phyloP scores from a whole-genome alignment of 2,329 filamentous ascomycete species.

The Annulohypoxylon truncatum region DNA sequence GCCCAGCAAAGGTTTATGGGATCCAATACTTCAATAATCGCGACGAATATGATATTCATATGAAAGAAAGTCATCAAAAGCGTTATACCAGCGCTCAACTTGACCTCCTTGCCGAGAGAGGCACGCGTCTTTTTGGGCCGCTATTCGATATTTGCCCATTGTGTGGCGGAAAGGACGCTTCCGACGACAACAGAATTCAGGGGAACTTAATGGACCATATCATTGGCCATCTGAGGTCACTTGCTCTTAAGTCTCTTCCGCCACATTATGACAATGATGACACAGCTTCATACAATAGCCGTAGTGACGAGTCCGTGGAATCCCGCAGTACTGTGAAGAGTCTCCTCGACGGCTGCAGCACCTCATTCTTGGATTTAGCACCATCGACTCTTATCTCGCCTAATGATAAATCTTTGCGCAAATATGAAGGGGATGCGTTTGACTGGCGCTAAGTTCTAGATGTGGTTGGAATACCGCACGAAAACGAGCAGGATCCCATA shows the following conservation, averaged over 20 bases:
- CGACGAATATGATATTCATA: background rate
- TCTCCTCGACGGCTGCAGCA: background rate
- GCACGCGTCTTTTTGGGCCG: background rate
- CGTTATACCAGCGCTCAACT: slow-evolving; percentile 2
- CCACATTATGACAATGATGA: slow-evolving; percentile 7
- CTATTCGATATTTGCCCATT: slow-evolving; percentile 14
- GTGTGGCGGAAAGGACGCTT: background rate
- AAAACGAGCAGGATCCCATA: background rate
- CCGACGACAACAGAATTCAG: background rate
- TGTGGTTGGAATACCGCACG: background rate
- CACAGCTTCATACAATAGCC: background rate
- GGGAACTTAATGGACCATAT: slow-evolving; percentile 10
- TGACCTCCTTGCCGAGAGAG: slow-evolving; percentile 2
- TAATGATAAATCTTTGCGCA: too few species aligned
- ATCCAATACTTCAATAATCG: background rate
- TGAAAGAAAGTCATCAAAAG: background rate
- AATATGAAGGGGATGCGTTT: background rate
- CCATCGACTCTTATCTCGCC: background rate
- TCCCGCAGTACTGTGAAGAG: slow-evolving; percentile 5
- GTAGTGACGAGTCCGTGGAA: background rate
- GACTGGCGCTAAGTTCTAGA: background rate
- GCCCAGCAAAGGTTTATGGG: slow-evolving; percentile 10
- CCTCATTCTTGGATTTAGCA: background rate
- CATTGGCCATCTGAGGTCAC: slow-evolving; percentile 10
- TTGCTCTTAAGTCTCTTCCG: slow-evolving; percentile 27